Evolutionary conservation across 2,329 filamentous ascomycete species (phyloP).

Genomic region (Botrytis deweyae): DNA sequence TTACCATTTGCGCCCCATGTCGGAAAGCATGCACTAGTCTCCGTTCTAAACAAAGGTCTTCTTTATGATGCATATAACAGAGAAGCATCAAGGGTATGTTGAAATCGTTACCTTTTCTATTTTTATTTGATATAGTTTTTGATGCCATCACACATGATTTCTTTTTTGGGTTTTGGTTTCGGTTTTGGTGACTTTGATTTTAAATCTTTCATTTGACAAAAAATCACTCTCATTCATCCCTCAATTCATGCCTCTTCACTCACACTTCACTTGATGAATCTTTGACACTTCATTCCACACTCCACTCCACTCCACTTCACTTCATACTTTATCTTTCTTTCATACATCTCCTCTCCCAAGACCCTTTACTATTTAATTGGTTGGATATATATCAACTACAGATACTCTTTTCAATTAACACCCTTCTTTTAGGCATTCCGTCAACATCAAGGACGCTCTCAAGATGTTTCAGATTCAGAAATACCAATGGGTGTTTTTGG

Average conservation of each 20-base stretch:
- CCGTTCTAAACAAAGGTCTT: constrained; percentile 62
- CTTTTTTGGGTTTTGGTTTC: background rate
- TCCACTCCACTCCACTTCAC: background rate
- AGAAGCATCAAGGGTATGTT: constrained; percentile 41
- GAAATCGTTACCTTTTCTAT: background rate
- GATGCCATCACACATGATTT: background rate
- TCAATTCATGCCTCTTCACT: background rate
- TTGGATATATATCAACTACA: background rate
- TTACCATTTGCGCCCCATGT: constrained; percentile 65
- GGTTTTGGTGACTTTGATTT: background rate
- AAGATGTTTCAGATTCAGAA: constrained; percentile 4
- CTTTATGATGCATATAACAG: constrained; percentile 60
- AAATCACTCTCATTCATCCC: too few relatives aligned
- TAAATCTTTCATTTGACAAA: background rate
- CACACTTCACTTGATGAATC: background rate
- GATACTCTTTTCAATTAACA: background rate
- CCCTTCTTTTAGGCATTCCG: constrained; percentile 10
- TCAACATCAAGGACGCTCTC: constrained; percentile 8
- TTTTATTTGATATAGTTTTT: background rate
- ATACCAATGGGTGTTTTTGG: constrained; percentile 37
- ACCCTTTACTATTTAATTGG: background rate
- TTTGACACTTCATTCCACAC: background rate
- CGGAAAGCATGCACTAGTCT: constrained; percentile 62
- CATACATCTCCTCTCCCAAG: background rate
- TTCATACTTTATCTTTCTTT: background rate